Evolutionary conservation across 2,329 filamentous ascomycete species (phyloP).

Genomic region (Neofusicoccum ribis): DNA sequence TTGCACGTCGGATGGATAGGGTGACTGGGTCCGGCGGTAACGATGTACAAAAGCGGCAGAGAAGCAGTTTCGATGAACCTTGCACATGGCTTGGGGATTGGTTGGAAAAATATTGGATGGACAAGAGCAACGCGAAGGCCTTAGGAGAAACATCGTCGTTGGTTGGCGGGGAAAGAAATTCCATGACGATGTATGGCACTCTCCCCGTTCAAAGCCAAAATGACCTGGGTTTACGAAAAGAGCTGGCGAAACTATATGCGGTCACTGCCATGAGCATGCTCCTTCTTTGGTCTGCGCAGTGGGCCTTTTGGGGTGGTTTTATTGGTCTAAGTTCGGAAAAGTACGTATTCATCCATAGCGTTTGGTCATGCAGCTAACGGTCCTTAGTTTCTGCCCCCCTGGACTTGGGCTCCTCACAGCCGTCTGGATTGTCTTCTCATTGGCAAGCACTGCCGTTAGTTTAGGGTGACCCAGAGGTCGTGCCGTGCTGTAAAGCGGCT

Average conservation of each 20-base stretch:
- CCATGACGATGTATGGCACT: slow-evolving; percentile 24
- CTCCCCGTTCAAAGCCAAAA: background rate
- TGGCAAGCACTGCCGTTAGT: slow-evolving; percentile 18
- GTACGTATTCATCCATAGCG: slow-evolving; percentile 26
- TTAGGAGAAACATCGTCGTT: slow-evolving; percentile 21
- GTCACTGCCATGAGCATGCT: slow-evolving; percentile 24
- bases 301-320: slow-evolving; percentile 34
- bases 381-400: slow-evolving; percentile 31
- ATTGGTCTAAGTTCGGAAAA: slow-evolving; percentile 27
- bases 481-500: background rate
- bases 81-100: background rate
- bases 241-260: slow-evolving; percentile 20
- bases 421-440: slow-evolving; percentile 26
- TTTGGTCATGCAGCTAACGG: slow-evolving; percentile 23
- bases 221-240: slow-evolving; percentile 1
- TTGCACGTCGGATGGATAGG: background rate
- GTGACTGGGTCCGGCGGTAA: background rate
- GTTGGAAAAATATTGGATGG: slow-evolving; percentile 9
- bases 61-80: slow-evolving; percentile 11
- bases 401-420: slow-evolving; percentile 27
- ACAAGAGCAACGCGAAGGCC: background rate
- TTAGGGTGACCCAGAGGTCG: background rate
- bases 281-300: slow-evolving; percentile 30
- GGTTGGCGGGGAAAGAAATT: background rate
- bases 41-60: background rate